A percentile compares a stretch with the other conserved stretches of the same genome.
Evolutionary conservation across 2,329 filamentous ascomycete species (phyloP).

Genomic region (Cladosporium colombiae): DNA sequence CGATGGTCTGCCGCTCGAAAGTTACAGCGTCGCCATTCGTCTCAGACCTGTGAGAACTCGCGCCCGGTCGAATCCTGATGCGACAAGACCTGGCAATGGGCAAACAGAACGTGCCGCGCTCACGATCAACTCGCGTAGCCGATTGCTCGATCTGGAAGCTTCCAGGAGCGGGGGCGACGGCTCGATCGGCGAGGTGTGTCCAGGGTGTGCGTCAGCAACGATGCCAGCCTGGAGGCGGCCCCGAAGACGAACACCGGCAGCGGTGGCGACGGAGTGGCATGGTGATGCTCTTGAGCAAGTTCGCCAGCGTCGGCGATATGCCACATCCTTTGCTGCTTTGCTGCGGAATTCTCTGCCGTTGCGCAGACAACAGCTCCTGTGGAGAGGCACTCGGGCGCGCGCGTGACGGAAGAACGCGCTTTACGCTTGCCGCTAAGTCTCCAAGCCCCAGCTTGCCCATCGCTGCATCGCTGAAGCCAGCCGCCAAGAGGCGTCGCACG

Average conservation of each 20-base stretch:
- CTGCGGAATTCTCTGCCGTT: conserved; percentile 19
- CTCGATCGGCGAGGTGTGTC: conserved; percentile 17
- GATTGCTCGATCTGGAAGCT: conserved; percentile 17
- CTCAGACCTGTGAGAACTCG: too few species aligned
- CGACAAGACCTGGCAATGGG: not conserved
- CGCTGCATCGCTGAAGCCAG: conserved; percentile 1
- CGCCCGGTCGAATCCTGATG: not conserved
- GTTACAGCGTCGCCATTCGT: too few species aligned
- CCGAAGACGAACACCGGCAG: not conserved
- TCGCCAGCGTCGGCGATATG: not conserved
- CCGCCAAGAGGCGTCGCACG: conserved; percentile 13
- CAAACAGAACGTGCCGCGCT: not conserved
- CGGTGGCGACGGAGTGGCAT: not conserved
- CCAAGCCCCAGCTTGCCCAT: conserved; percentile 10
- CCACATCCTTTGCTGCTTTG: not conserved
- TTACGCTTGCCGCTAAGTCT: conserved; percentile 16
- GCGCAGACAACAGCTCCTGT: conserved; percentile 11
- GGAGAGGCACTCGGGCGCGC: conserved; percentile 11
- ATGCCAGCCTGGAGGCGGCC: conserved; percentile 10
- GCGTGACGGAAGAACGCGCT: conserved; percentile 16
- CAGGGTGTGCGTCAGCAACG: conserved; percentile 15
- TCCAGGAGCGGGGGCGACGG: conserved; percentile 19
- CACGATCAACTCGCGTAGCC: conserved; percentile 1
- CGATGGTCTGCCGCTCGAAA: not conserved
- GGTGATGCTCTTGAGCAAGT: not conserved